Base-by-base conservation (phyloP, 176 grass and related monocot species). In the Carex scoparia region DNA sequence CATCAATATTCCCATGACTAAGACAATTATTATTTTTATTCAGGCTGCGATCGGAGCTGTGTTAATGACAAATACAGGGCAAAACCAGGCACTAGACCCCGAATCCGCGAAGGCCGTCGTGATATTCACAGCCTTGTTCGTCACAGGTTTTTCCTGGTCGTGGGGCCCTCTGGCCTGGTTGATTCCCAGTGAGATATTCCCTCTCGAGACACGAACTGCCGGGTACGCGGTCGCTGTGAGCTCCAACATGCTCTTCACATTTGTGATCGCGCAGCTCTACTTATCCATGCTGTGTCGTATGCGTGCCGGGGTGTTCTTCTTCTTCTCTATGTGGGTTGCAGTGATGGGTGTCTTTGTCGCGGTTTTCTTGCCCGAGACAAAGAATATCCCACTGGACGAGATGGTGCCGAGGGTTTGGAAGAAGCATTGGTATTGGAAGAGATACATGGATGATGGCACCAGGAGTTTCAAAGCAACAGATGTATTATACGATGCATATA, bases 241-340 rank as follows among this genome's bases (percentile, higher is more conserved):
- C 80, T 83, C 46, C 60, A 83, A 83, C 80, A 83, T 83, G 80
- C 60, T 83, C 59, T 83, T 83, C 80, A 83, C 80, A n/a, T 83
- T 82, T 4, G 38, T 82, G 11, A 82, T 83, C 27, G 80, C 80
- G 9, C 80, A 83, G 33, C n/a, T 83, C 9, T 83, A 48, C 32
- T 57, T 83, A 15, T 65, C 63, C 59, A 83, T 83, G 80, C 80
- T 83, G 40, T 83, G 80, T 7, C 18, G 3, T 31, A 65, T 83
- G 61, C 59, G 46, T 63, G 37, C 63, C 8, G 80, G 80, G 8
- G 61, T 83, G 40, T 83, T 83, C 60, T 83, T 65, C 80, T 83
- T 83, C 60, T 83, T 83, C 4, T 55, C 74, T 1, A 56, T 35
- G 51, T 78, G 53, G 74, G 58, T 58, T 18, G 53, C 30, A 5